A percentile compares a stretch with the other conserved stretches of the same genome.
Evolutionary conservation across 805 yeast genomes (phyloP).

Genomic region (Candida insectorum): DNA sequence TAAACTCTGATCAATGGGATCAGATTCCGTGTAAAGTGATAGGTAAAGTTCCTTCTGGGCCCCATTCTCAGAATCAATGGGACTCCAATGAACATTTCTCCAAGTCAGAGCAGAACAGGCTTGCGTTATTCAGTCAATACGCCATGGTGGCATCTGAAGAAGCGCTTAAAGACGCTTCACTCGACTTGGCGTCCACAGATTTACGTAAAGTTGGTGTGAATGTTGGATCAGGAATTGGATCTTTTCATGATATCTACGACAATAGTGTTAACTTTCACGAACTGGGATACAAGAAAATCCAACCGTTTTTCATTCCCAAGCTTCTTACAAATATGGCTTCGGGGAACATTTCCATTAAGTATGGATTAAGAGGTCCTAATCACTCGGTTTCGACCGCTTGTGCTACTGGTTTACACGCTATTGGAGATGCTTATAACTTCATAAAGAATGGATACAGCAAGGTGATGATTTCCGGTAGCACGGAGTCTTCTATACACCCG

Average conservation of each 20-base stretch:
- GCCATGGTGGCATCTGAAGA: conserved; percentile 74
- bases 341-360: conserved; percentile 80
- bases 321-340: conserved; percentile 90
- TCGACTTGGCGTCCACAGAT: conserved; percentile 33
- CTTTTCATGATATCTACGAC: conserved; percentile 67
- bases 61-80: conserved; percentile 47
- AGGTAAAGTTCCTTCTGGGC: conserved; percentile 65
- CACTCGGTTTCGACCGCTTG: conserved; percentile 93
- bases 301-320: conserved; percentile 84
- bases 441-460: conserved; percentile 78
- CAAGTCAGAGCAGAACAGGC: conserved; percentile 52
- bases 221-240: conserved; percentile 93
- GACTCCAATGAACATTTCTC: conserved; percentile 46
- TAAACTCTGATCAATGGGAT: conserved; percentile 40
- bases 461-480: conserved; percentile 90
- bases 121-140: conserved; percentile 73
- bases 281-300: conserved; percentile 60
- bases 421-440: conserved; percentile 88
- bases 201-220: conserved; percentile 62
- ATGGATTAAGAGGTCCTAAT: conserved; percentile 77
- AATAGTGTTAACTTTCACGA: conserved; percentile 51
- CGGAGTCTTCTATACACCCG: conserved; percentile 86
- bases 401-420: conserved; percentile 91
- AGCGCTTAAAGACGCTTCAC: conserved; percentile 67
- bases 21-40: conserved; percentile 70